These are phyloP conservation scores for Epichloe brachyelytri DNA, from an alignment of 2,329 filamentous ascomycete genomes.

Conservation along the genomic window DNA sequence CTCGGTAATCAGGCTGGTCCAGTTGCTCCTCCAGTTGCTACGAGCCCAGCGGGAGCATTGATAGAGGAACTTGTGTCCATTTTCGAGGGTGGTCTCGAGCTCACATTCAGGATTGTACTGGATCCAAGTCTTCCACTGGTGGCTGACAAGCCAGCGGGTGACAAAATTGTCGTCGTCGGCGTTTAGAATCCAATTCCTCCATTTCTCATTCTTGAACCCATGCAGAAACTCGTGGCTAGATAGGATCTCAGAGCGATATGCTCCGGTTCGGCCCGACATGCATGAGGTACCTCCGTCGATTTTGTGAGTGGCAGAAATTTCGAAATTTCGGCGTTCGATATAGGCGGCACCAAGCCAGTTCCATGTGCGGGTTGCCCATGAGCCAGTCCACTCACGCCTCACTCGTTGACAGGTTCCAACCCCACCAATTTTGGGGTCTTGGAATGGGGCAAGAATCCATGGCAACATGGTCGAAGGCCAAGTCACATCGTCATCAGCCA, in stretches of 20 bases:
- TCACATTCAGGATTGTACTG: slow-evolving; percentile 88
- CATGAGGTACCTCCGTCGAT: slow-evolving; percentile 94
- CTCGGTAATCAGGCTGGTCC: slow-evolving; percentile 77
- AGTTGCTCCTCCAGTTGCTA: slow-evolving; percentile 96
- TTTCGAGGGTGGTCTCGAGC: slow-evolving; percentile 85
- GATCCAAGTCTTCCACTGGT: slow-evolving; percentile 88
- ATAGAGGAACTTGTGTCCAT: slow-evolving; percentile 76
- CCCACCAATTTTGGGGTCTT: slow-evolving; percentile 70
- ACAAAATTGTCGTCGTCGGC: slow-evolving; percentile 98
- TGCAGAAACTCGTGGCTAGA: slow-evolving; percentile 75
- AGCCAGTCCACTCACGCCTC: slow-evolving; percentile 50
- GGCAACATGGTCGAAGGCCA: slow-evolving; percentile 78
- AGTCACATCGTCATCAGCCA: slow-evolving; percentile 92
- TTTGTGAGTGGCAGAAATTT: slow-evolving; percentile 89
- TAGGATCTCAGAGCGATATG: slow-evolving; percentile 80
- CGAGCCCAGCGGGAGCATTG: slow-evolving; percentile 92
- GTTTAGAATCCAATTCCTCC: slow-evolving; percentile 80
- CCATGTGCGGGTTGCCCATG: slow-evolving; percentile 53
- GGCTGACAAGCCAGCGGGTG: slow-evolving; percentile 85
- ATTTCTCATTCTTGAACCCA: slow-evolving; percentile 83
- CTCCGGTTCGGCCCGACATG: slow-evolving; percentile 87
- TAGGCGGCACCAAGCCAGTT: slow-evolving; percentile 88
- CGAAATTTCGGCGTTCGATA: slow-evolving; percentile 88
- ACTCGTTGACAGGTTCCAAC: slow-evolving; percentile 88
- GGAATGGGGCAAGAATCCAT: slow-evolving; percentile 89